These are phyloP conservation scores for Calvatia gigantea DNA, from an alignment of 768 basidiomycete species.

Conservation along the genomic window DNA sequence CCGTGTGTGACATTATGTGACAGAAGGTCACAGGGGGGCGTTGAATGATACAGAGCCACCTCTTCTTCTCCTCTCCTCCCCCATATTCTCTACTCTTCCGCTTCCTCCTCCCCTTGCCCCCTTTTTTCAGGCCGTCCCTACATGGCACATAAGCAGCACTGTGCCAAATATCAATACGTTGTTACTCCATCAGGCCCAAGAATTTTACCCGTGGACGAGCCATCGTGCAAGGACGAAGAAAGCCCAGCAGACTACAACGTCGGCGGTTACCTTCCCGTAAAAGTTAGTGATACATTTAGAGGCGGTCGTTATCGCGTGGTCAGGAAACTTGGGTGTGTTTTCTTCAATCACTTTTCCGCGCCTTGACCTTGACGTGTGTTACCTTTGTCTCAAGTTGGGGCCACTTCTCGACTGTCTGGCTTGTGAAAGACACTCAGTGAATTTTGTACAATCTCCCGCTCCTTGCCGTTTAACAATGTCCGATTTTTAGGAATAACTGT, in stretches of 20 bases:
- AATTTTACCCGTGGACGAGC: conserved; percentile 67
- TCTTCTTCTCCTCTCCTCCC: conserved; percentile 9
- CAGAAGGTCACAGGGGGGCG: not conserved
- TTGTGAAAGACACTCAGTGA: conserved; percentile 74
- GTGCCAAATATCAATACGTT: conserved; percentile 75
- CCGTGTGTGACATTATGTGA: conserved; percentile 15
- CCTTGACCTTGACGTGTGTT: conserved; percentile 16
- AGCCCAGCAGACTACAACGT: conserved; percentile 80
- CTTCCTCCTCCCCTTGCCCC: conserved; percentile 13
- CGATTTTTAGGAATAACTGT: conserved; percentile 48
- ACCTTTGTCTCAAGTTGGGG: conserved; percentile 63
- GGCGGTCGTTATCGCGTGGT: conserved; percentile 81
- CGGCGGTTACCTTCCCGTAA: conserved; percentile 78
- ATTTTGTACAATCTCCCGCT: conserved; percentile 25
- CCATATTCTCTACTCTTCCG: conserved; percentile 17
- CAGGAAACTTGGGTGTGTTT: conserved; percentile 79
- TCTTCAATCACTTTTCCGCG: conserved; percentile 15
- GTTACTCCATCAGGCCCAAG: conserved; percentile 62
- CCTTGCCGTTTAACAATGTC: conserved; percentile 5
- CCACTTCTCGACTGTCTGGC: conserved; percentile 94
- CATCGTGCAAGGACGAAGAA: conserved; percentile 72
- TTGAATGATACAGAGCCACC: not conserved
- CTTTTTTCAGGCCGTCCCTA: conserved; percentile 20
- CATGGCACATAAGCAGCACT: conserved; percentile 68
- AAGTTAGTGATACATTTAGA: conserved; percentile 82